Conservation (phyloP, 208 protist genomes). For the Trypanosoma platydactyli region DNA sequence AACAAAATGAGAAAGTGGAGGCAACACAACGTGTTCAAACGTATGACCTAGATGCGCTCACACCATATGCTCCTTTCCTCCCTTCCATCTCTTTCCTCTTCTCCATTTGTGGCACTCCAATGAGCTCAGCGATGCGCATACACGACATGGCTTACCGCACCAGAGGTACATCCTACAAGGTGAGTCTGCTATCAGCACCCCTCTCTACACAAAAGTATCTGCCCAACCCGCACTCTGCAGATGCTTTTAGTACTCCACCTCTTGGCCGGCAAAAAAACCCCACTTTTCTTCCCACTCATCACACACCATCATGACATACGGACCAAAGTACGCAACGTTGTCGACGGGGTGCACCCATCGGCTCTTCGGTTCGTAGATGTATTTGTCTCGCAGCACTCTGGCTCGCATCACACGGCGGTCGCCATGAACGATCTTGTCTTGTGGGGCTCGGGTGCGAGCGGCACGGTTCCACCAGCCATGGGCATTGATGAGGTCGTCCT, state of each 20-base stretch:
- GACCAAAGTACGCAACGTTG: constrained; percentile 90
- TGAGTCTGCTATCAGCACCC: not conserved
- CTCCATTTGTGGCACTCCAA: too few species aligned
- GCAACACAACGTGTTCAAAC: not conserved
- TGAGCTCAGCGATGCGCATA: not conserved
- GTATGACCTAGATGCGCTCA: not conserved
- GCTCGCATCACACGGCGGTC: constrained; percentile 88
- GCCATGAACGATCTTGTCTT: constrained; percentile 86
- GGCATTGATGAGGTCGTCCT: constrained; percentile 90
- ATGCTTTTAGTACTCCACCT: constrained; percentile 79
- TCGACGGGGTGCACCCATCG: constrained; percentile 90
- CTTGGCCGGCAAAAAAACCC: constrained; percentile 91
- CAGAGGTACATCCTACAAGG: constrained; percentile 1
- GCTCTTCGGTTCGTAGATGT: constrained; percentile 90
- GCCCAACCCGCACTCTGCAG: not conserved
- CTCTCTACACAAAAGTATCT: not conserved
- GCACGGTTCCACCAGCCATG: constrained; percentile 90
- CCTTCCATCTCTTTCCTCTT: too few species aligned
- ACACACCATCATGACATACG: constrained; percentile 92
- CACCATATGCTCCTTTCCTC: too few species aligned
- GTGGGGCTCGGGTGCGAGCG: constrained; percentile 79
- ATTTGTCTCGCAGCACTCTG: constrained; percentile 88
- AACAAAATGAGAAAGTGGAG: constrained; percentile 24
- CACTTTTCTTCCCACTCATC: constrained; percentile 94
- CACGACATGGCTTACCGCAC: not conserved